A percentile compares a stretch with the other conserved stretches of the same genome.
phyloP scores from a whole-genome alignment of 352 stramenopile species.

The Pythium apleroticum region DNA sequence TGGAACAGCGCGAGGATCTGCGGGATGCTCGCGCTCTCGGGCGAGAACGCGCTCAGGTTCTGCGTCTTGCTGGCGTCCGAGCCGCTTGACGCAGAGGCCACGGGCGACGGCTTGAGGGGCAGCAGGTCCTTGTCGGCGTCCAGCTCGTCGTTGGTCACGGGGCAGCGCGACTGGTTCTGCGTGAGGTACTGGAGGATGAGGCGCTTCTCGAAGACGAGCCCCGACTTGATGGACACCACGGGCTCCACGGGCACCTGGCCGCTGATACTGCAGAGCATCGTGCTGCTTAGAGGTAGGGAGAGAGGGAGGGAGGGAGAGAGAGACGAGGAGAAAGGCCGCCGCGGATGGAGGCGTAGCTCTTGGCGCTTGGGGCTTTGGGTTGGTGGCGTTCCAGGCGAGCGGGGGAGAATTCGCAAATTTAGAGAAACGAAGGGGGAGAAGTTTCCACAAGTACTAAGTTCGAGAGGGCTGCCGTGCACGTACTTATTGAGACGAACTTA shows the following conservation, averaged over 20 bases:
- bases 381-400: conserved; percentile 4
- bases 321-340: background rate
- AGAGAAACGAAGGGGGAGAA: conserved; percentile 1
- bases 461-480: background rate
- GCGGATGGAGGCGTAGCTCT: conserved; percentile 17
- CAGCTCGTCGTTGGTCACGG: conserved; percentile 65
- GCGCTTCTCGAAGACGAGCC: conserved; percentile 87
- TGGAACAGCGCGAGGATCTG: conserved; percentile 81
- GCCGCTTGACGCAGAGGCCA: background rate
- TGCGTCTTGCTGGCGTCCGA: background rate
- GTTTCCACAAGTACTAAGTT: conserved; percentile 4
- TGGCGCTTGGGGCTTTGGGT: conserved; percentile 30
- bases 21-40: conserved; percentile 56
- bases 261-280: conserved; percentile 81
- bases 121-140: conserved; percentile 66
- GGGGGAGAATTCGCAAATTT: conserved; percentile 5
- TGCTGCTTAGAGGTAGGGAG: background rate
- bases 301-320: background rate
- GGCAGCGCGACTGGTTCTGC: conserved; percentile 71
- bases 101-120: conserved; percentile 43
- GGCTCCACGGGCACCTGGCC: conserved; percentile 82
- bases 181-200: conserved; percentile 81
- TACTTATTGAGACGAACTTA: background rate
- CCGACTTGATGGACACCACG: conserved; percentile 81
- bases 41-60: conserved; percentile 29